phyloP scores from a whole-genome alignment of 129 eudicot species.

The Flaveria robusta region DNA sequence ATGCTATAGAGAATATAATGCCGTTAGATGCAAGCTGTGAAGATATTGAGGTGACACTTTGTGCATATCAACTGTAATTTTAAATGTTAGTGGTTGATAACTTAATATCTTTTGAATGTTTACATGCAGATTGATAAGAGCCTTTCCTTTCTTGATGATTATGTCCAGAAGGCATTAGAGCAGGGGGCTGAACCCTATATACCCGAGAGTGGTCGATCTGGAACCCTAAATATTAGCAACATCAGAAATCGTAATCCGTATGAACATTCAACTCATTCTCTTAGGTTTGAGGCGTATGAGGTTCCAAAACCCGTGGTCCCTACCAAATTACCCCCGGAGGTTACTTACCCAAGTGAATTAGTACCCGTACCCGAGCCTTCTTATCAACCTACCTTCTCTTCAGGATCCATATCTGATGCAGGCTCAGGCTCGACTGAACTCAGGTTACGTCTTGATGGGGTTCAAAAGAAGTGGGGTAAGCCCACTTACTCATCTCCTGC shows the following conservation, averaged over 20 bases:
- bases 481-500: conserved; percentile 65
- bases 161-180: conserved; percentile 71
- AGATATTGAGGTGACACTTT: conserved; percentile 75
- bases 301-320: conserved; percentile 80
- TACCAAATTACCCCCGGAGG: conserved; percentile 43
- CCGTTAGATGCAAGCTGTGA: conserved; percentile 94
- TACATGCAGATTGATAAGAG: conserved; percentile 70
- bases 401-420: conserved; percentile 42
- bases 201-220: conserved; percentile 68
- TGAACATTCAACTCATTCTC: conserved; percentile 70
- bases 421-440: conserved; percentile 60
- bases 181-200: conserved; percentile 95
- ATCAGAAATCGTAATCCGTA: conserved; percentile 53
- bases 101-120: background rate
- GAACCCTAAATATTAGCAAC: conserved; percentile 51
- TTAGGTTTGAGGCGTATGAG: conserved; percentile 97
- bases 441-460: conserved; percentile 90
- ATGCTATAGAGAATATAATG: conserved; percentile 65
- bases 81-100: background rate
- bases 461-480: conserved; percentile 92
- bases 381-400: conserved; percentile 45
- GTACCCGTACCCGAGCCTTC: conserved; percentile 71
- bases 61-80: background rate
- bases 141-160: conserved; percentile 71
- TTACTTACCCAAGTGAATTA: conserved; percentile 61